Evolutionary conservation across 441 rosid species (phyloP).

Genomic region (Populus hybrid): DNA sequence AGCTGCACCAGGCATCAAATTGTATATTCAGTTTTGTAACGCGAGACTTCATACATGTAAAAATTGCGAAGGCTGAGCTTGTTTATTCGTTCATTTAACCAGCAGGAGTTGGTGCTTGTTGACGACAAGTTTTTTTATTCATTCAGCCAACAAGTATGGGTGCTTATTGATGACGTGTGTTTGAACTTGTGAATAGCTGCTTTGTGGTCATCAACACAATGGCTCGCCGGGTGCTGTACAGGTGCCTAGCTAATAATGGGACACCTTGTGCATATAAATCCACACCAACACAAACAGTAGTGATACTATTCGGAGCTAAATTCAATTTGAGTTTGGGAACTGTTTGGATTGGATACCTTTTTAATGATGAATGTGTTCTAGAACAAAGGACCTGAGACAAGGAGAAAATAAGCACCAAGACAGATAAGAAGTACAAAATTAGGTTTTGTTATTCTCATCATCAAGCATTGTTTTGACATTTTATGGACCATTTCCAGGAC

Average conservation of each 20-base stretch:
- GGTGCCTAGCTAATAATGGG: neutral
- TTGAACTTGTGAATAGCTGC: neutral
- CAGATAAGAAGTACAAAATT: too few relatives aligned
- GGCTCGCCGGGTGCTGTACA: neutral
- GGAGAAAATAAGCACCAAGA: neutral
- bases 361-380: neutral
- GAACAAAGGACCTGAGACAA: neutral
- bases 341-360: neutral
- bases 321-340: neutral
- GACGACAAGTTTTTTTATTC: neutral
- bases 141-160: neutral
- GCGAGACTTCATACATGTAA: neutral
- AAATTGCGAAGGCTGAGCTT: neutral
- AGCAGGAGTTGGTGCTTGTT: neutral
- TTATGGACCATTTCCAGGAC: neutral
- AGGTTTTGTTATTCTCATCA: neutral
- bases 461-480: neutral
- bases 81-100: neutral
- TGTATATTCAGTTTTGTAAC: slow-evolving; percentile 3
- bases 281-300: neutral
- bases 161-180: neutral
- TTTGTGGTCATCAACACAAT: neutral
- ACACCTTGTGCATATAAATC: neutral
- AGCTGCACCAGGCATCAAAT: neutral
- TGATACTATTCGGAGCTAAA: neutral